Evolutionary conservation across 176 grass and related monocot genomes (phyloP).

Genomic region (Zoysia japonica): DNA sequence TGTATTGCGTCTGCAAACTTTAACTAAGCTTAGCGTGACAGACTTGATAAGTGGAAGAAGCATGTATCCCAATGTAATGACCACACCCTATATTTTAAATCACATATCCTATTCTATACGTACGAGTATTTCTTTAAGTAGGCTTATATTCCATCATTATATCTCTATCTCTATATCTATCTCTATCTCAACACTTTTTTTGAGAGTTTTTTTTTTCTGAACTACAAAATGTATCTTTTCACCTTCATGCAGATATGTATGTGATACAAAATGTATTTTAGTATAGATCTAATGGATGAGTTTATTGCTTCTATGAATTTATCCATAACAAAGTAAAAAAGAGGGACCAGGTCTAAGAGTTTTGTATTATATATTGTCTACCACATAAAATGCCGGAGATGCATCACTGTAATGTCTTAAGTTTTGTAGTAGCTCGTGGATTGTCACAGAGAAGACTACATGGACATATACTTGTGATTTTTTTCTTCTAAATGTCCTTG

Average conservation of each 20-base stretch:
- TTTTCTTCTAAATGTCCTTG: neutral
- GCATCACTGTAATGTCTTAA: conserved; percentile 31
- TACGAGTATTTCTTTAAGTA: conserved; percentile 27
- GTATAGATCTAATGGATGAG: neutral
- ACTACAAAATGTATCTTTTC: too few species aligned
- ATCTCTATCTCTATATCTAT: neutral
- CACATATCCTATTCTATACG: conserved; percentile 30
- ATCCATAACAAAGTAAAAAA: conserved; percentile 20
- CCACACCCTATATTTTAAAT: conserved; percentile 11
- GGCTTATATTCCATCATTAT: conserved; percentile 39
- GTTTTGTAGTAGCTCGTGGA: conserved; percentile 16
- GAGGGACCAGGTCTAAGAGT: neutral
- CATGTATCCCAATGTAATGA: conserved; percentile 21
- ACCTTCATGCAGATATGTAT: too few species aligned
- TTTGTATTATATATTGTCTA: conserved; percentile 4
- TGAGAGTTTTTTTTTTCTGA: neutral
- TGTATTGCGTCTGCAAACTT: conserved; percentile 48
- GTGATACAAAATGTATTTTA: neutral
- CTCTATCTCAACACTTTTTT: conserved; percentile 16
- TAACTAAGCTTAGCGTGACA: conserved; percentile 38
- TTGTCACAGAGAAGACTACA: conserved; percentile 4
- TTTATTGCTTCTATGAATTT: conserved; percentile 33
- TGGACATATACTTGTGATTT: neutral
- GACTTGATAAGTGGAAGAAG: conserved; percentile 5
- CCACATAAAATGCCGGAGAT: neutral